A percentile compares a stretch with the other conserved stretches of the same genome.
These are phyloP conservation scores for Alternaria sp. DNA, from an alignment of 2,329 filamentous ascomycete genomes.

Conservation along the genomic window DNA sequence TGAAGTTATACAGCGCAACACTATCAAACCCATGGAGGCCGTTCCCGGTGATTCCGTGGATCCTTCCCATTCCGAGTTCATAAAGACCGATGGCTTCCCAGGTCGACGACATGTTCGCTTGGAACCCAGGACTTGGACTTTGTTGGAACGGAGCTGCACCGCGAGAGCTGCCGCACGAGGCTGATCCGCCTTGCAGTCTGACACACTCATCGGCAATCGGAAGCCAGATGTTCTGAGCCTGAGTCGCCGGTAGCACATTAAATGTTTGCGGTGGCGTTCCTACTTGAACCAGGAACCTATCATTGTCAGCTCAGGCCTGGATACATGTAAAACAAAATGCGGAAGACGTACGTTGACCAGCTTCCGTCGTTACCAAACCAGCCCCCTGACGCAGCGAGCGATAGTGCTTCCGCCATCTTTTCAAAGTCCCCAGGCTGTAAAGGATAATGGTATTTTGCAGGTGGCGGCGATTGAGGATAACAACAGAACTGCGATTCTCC, in stretches of 20 bases:
- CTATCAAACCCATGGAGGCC: neutral
- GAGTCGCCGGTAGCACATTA: neutral
- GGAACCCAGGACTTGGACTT: neutral
- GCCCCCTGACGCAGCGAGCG: neutral
- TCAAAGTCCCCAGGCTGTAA: too few relatives aligned
- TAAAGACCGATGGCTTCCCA: neutral
- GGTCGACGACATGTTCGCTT: slow-evolving; percentile 4
- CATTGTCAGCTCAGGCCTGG: neutral
- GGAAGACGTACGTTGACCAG: neutral
- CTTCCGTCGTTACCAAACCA: slow-evolving; percentile 3
- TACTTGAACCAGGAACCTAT: neutral
- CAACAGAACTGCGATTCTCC: too few relatives aligned
- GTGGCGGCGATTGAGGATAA: too few relatives aligned
- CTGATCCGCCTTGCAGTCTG: neutral
- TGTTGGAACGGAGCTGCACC: neutral
- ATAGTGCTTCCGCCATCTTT: neutral
- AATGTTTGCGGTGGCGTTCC: slow-evolving; percentile 1
- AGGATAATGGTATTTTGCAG: neutral
- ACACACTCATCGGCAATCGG: neutral
- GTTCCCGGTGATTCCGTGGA: neutral
- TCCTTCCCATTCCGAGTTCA: neutral
- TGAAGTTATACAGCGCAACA: neutral
- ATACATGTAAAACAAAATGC: too few relatives aligned
- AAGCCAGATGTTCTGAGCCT: neutral
- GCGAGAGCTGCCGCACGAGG: neutral